A percentile compares a stretch with the other conserved stretches of the same genome.
Evolutionary conservation across 2,329 filamentous ascomycete genomes (phyloP).

Genomic region (Alternaria sp.): DNA sequence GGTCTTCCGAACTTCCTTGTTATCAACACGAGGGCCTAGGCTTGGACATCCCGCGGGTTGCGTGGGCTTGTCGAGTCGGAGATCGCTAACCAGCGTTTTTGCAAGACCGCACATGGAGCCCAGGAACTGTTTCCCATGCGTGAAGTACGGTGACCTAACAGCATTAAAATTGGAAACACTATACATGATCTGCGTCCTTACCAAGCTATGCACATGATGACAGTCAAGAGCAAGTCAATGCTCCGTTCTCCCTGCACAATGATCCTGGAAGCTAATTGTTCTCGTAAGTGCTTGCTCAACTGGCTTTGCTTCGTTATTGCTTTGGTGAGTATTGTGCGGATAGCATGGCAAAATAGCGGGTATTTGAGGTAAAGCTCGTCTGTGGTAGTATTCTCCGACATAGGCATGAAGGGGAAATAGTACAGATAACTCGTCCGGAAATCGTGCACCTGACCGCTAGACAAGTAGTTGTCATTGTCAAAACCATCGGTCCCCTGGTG

Average conservation of each 20-base stretch:
- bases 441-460: slow-evolving; percentile 8
- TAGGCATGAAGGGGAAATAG: slow-evolving; percentile 20
- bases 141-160: slow-evolving; percentile 24
- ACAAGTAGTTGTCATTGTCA: background rate
- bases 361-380: slow-evolving; percentile 11
- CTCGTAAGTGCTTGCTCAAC: slow-evolving; percentile 23
- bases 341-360: slow-evolving; percentile 20
- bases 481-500: background rate
- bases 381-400: slow-evolving; percentile 10
- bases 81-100: slow-evolving; percentile 23
- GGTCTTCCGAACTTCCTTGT: slow-evolving; percentile 42
- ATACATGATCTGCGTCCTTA: background rate
- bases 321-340: slow-evolving; percentile 25
- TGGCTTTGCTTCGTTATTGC: slow-evolving; percentile 14
- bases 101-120: slow-evolving; percentile 21
- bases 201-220: slow-evolving; percentile 31
- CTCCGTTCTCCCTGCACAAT: slow-evolving; percentile 31
- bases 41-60: slow-evolving; percentile 12
- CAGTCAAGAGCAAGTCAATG: slow-evolving; percentile 27
- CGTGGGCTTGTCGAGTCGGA: slow-evolving; percentile 25
- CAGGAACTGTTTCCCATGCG: slow-evolving; percentile 22
- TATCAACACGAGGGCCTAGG: slow-evolving; percentile 3
- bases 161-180: background rate
- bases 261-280: slow-evolving; percentile 23
- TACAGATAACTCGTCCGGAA: slow-evolving; percentile 17